Percentiles rank a stretch among this genome's conserved stretches.
phyloP scores from a whole-genome alignment of 2,329 filamentous ascomycete species.

The Mariannaea elegans region DNA sequence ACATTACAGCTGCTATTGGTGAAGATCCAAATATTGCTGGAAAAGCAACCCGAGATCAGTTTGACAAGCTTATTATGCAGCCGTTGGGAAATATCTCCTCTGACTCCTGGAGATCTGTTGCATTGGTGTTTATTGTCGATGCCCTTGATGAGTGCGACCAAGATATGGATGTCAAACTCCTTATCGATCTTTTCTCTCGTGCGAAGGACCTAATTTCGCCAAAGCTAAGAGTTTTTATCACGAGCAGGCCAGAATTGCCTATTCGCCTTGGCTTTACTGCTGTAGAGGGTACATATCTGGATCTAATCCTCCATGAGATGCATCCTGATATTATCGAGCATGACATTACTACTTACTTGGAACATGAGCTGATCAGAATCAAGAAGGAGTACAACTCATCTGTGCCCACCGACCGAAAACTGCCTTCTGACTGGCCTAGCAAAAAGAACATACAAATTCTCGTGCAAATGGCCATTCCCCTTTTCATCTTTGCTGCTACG shows the following conservation, averaged over 20 bases:
- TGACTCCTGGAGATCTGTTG: background rate
- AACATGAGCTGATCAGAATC: slow-evolving; percentile 37
- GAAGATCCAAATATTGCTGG: background rate
- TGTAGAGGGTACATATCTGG: slow-evolving; percentile 26
- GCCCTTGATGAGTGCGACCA: slow-evolving; percentile 1
- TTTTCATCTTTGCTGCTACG: slow-evolving; percentile 50
- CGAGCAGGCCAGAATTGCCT: no score
- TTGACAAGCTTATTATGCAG: no score
- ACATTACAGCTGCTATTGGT: background rate
- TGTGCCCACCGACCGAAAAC: slow-evolving; percentile 39
- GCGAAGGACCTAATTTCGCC: background rate
- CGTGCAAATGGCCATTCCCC: slow-evolving; percentile 40
- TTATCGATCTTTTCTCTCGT: background rate
- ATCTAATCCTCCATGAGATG: slow-evolving; percentile 50
- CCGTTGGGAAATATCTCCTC: no score
- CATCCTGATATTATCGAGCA: slow-evolving; percentile 39
- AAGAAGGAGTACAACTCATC: no score
- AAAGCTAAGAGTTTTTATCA: background rate
- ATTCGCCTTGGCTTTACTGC: slow-evolving; percentile 47
- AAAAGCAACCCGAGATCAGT: background rate
- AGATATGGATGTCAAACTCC: background rate
- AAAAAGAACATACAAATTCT: slow-evolving; percentile 16
- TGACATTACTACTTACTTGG: slow-evolving; percentile 50
- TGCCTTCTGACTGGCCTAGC: slow-evolving; percentile 23
- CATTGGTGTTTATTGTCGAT: slow-evolving; percentile 2